Evolutionary conservation across 257 asterid species (phyloP).

Genomic region (Plantago major): DNA sequence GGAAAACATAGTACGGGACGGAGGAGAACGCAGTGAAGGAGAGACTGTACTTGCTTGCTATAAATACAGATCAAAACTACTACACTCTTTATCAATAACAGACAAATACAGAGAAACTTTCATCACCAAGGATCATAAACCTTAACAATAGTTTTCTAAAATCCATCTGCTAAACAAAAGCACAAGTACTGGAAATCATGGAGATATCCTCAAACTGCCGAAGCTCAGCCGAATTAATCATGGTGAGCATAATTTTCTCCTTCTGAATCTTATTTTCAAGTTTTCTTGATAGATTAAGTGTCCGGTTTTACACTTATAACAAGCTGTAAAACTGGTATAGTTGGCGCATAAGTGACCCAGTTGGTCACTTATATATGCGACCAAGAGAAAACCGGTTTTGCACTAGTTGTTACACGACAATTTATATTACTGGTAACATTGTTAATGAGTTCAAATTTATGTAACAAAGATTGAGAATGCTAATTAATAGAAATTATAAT

Average conservation of each 20-base stretch:
- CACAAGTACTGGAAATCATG: conserved; percentile 15
- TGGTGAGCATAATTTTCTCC: conserved; percentile 32
- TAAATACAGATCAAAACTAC: conserved; percentile 25
- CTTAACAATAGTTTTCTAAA: too few species aligned
- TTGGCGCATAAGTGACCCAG: too few species aligned
- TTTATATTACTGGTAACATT: too few species aligned
- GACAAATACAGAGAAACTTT: neutral
- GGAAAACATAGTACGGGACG: too few species aligned
- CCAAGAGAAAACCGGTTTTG: too few species aligned
- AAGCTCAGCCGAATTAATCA: conserved; percentile 36
- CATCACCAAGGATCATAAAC: neutral
- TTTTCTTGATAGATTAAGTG: too few species aligned
- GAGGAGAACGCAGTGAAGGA: neutral
- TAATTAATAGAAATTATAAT: neutral
- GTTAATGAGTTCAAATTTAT: neutral
- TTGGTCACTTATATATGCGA: too few species aligned
- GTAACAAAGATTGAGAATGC: neutral
- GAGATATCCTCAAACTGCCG: conserved; percentile 48
- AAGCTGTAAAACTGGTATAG: too few species aligned
- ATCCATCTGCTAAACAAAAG: too few species aligned
- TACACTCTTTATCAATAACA: neutral
- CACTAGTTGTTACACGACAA: too few species aligned
- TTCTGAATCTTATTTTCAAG: too few species aligned
- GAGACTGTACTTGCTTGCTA: conserved; percentile 22
- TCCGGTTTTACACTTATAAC: too few species aligned